Conservation (phyloP, 805 yeast species). For the Metschnikowia noctiluminum region DNA sequence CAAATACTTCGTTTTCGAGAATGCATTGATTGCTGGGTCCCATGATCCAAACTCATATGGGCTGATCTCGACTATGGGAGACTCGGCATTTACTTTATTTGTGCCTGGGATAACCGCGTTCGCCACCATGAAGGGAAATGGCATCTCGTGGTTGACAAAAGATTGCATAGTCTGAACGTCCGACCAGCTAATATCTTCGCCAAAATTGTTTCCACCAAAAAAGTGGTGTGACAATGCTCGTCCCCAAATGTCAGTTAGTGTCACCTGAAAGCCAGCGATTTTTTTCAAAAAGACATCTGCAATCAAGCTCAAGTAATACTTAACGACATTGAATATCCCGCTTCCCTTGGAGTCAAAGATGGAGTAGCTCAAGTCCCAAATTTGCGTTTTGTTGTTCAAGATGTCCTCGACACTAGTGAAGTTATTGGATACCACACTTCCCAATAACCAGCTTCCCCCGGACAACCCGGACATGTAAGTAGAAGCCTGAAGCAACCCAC, state of each 20-base stretch:
- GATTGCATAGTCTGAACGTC: conserved; percentile 18
- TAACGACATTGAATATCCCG: conserved; percentile 9
- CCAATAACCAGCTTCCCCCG: conserved; percentile 12
- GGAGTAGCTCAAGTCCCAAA: conserved; percentile 31
- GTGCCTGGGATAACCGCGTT: conserved; percentile 37
- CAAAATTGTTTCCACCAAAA: conserved; percentile 26
- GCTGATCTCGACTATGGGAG: conserved; percentile 53
- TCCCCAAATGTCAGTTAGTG: conserved; percentile 40
- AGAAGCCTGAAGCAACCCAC: conserved; percentile 11
- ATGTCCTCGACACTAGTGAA: conserved; percentile 48
- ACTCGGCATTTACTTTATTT: conserved; percentile 22
- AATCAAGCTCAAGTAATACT: conserved; percentile 21
- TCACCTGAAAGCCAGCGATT: conserved; percentile 31
- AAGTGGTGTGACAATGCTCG: conserved; percentile 37
- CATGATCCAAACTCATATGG: conserved; percentile 69
- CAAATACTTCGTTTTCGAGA: conserved; percentile 46
- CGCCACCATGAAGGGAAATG: conserved; percentile 48
- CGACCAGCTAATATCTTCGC: conserved; percentile 14
- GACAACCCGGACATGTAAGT: conserved; percentile 11
- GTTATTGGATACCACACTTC: conserved; percentile 52
- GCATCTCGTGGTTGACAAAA: conserved; percentile 33
- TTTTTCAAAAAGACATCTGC: conserved; percentile 25
- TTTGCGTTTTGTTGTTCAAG: conserved; percentile 17
- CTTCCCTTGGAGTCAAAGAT: conserved; percentile 39
- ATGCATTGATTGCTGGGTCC: conserved; percentile 46